Evolutionary conservation across 805 yeast species (phyloP), one percentile per base, ranked within the genome.

Genomic region (Nematodospora valgi): DNA sequence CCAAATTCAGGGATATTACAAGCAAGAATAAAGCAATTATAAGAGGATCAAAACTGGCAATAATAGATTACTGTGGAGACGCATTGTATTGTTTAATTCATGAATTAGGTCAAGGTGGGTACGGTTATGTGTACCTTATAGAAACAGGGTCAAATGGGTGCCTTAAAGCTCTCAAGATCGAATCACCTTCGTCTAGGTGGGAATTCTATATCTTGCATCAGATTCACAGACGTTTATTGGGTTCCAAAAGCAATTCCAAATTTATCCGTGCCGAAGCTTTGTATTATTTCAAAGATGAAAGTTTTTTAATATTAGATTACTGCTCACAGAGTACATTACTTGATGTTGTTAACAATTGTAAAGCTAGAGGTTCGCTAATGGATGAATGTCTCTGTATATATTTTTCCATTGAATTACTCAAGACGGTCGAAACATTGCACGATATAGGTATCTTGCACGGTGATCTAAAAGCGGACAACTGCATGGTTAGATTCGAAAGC

Each of bases 381-480:
- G 88, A 82, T 40, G 96, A 88, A 51, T 54, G 63, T 0, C 51
- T 87, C 4, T 74, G 74, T 3, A 70, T 83, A 38, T 82, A 76
- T 48, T 61, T 86, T 24, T 67, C 91, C 0, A 59, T 77, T 7
- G 87, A 87, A 51, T 52, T 89, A 8, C 48, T 88, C 29, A 68
- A 74, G 27, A 67, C 76, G 0, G 58, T 86, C 5, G 79, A 78
- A 34, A 55, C 62, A 2, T 56, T 89, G n/a, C 96, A 88, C 50
- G 54, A 57, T 0, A 56, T 72, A 11, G 81, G 81, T 0, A 77
- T 88, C 1, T 65, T 88, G 9, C 96, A 88, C 59, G 94, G 95
- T 2, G 95, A 88, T 53, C 56, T 88, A 35, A 85, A 83, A 51
- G 82, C 95, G 0, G 95, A 85, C 43, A 88, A 87, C 52, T 84